Evolutionary conservation across 495 filamentous ascomycete genomes (phyloP), one percentile per base, ranked within the genome.

Genomic region (Aspergillus taichungensis): DNA sequence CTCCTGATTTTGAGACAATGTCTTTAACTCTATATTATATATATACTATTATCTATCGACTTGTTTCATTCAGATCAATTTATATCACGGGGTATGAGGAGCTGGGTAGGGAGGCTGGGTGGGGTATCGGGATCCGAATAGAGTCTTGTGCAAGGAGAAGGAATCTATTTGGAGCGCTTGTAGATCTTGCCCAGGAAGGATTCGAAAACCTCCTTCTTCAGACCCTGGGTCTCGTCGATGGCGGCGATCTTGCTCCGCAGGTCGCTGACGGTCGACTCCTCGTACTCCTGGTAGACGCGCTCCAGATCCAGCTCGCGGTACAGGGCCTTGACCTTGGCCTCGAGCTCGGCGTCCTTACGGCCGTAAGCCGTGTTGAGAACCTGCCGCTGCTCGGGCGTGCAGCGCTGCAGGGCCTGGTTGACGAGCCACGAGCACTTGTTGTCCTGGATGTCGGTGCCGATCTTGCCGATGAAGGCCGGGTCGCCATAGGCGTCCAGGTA

Each of bases 341-440:
- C 92, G 52, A 80, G 80, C 28, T 65, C 76, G 56, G 69, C 71
- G 72, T 95, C 83, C 73, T 97, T 97, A 59, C 77, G 79, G 47
- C 92, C 92, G 63, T 96, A 96, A 68, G 90, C 85, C 36, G 82
- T 78, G 56, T 94, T 83, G 31, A 77, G 80, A 32, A 88, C 60
- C 63, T 83, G 71, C 54, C 88, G 80, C 77, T 97, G 94, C 65
- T 87, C 84, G 8, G 85, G 76, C 2, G 70, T 86, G 45, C 80
- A 84, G 39, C 80, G 74, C 59, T 79, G 68, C 36, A 97, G 75
- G 35, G 94, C 94, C 66, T 95, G 84, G 74, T 97, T 97, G 60
- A 98, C 76, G 13, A 97, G 64, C 92, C 92, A 98, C 6, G 85
- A 90, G 75, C 92, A 98, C 75, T 98, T 98, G 78, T 98, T 98